These are phyloP conservation scores for Protostelium mycophagum DNA, from an alignment of 78 protist species.

Conservation along the genomic window DNA sequence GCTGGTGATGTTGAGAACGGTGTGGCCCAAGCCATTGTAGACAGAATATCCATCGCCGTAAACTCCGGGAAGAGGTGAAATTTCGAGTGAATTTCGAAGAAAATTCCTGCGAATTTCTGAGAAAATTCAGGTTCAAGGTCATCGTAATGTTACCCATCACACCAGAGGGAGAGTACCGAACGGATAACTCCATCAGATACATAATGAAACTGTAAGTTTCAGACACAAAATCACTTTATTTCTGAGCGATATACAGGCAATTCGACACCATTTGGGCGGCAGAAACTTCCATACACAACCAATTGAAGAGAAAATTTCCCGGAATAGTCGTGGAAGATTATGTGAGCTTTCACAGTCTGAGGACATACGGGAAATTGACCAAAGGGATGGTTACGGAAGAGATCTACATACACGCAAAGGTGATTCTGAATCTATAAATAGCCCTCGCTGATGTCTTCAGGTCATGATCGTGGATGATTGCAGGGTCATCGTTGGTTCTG, in stretches of 20 bases:
- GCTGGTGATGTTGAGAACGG: conserved; percentile 47
- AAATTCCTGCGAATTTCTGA: no score
- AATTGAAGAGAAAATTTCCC: conserved; percentile 37
- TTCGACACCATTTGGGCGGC: conserved; percentile 11
- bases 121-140: conserved; percentile 19
- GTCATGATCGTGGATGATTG: conserved; percentile 83
- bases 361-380: conserved; percentile 46
- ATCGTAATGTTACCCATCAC: conserved; percentile 34
- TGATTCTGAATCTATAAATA: no score
- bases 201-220: conserved; percentile 50
- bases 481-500: conserved; percentile 74
- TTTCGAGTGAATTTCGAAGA: no score
- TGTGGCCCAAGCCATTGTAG: conserved; percentile 28
- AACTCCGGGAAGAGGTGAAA: neutral
- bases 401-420: conserved; percentile 84
- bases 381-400: conserved; percentile 39
- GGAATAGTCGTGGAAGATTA: conserved; percentile 33
- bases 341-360: conserved; percentile 43
- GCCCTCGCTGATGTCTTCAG: neutral
- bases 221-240: neutral
- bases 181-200: conserved; percentile 41
- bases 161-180: conserved; percentile 47
- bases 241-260: conserved; percentile 18
- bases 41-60: conserved; percentile 29
- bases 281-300: conserved; percentile 29